phyloP scores from a whole-genome alignment of 148 eudicot genomes.

The Rhododendron henanense region DNA sequence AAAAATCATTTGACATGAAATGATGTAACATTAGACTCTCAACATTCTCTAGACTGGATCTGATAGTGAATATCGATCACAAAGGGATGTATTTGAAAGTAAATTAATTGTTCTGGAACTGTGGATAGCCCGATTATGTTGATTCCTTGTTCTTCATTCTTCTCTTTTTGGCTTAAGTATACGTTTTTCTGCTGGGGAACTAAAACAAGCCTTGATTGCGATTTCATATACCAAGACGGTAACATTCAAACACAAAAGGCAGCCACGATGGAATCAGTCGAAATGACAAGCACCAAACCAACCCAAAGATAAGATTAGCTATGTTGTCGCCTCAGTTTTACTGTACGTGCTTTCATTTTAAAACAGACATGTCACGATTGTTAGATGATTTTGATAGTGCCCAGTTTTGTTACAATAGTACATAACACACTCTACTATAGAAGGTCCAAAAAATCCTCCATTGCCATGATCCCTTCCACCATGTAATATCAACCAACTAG shows the following conservation, averaged over 20 bases:
- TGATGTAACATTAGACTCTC: neutral
- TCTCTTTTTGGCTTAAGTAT: neutral
- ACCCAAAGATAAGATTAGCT: neutral
- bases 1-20: slow-evolving; percentile 7
- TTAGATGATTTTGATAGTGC: no score
- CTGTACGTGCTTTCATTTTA: no score
- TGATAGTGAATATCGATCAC: neutral
- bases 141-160: neutral
- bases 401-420: no score
- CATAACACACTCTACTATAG: no score
- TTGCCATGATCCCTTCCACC: no score
- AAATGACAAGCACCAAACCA: neutral
- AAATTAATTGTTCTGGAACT: neutral
- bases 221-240: neutral
- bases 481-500: no score
- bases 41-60: no score
- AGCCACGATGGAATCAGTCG: neutral
- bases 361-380: no score
- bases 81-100: neutral
- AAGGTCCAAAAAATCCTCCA: no score
- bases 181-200: neutral
- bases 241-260: no score
- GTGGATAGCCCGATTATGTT: neutral
- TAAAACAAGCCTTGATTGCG: neutral
- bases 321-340: no score